Conservation (phyloP, 139 green algal species). For the Monoraphidium neglectum region DNA sequence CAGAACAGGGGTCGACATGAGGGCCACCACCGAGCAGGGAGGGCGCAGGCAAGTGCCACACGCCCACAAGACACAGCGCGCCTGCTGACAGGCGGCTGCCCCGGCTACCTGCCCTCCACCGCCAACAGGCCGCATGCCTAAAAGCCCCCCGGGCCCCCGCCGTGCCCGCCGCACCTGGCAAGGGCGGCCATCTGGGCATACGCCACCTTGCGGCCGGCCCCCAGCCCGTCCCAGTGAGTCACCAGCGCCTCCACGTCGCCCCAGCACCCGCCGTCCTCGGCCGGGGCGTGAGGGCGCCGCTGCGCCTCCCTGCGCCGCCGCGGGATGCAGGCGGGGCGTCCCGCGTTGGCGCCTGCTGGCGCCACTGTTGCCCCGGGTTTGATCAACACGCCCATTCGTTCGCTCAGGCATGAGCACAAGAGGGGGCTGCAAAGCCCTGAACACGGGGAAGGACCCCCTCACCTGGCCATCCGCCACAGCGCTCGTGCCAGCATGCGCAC, state of each 20-base stretch:
- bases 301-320: too few species aligned
- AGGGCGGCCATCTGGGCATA: conserved; percentile 75
- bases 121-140: neutral
- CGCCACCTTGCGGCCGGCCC: conserved; percentile 41
- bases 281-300: too few species aligned
- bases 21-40: too few species aligned
- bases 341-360: conserved; percentile 8
- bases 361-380: conserved; percentile 1
- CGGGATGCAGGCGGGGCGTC: too few species aligned
- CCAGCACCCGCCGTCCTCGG: conserved; percentile 27
- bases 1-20: too few species aligned
- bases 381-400: too few species aligned
- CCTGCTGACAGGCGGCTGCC: neutral
- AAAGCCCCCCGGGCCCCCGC: neutral
- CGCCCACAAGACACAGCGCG: neutral
- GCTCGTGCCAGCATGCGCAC: conserved; percentile 57
- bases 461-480: conserved; percentile 50
- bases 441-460: too few species aligned
- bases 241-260: conserved; percentile 43
- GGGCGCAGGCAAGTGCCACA: too few species aligned
- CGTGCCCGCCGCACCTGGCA: conserved; percentile 35
- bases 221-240: conserved; percentile 62
- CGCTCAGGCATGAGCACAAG: too few species aligned
- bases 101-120: neutral
- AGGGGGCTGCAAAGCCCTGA: too few species aligned